Percentiles rank a stretch among this genome's conserved stretches.
phyloP scores from a whole-genome alignment of 2,329 filamentous ascomycete species.

The Hypocrella siamensis region DNA sequence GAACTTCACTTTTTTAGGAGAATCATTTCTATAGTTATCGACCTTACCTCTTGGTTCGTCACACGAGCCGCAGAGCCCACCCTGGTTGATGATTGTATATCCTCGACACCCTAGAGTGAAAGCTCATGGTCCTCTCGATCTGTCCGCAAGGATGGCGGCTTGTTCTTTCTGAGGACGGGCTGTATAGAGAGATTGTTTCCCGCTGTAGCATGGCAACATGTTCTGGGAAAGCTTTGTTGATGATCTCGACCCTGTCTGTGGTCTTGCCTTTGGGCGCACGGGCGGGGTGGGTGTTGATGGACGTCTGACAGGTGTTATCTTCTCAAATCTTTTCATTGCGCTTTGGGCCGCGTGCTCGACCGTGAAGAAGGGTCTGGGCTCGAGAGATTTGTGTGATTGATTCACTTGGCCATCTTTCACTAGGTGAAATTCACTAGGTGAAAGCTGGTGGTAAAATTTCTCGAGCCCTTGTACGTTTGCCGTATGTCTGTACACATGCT shows the following conservation, averaged over 20 bases:
- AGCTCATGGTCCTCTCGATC: constrained; percentile 39
- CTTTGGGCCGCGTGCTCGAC: constrained; percentile 24
- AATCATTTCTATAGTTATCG: constrained; percentile 99
- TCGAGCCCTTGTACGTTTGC: too few species aligned
- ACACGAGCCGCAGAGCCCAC: constrained; percentile 87
- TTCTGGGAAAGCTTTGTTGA: constrained; percentile 34
- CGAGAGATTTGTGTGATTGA: background rate
- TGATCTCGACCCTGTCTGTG: constrained; percentile 72
- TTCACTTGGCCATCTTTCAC: background rate
- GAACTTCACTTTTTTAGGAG: constrained; percentile 35
- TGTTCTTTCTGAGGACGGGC: constrained; percentile 12
- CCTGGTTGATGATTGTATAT: constrained; percentile 86
- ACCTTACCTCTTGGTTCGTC: constrained; percentile 75
- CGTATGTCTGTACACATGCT: too few species aligned
- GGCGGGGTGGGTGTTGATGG: constrained; percentile 69
- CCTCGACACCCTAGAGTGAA: constrained; percentile 86
- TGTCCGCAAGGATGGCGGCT: constrained; percentile 47
- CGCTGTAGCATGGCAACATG: constrained; percentile 4
- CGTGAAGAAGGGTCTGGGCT: constrained; percentile 31
- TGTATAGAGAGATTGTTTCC: constrained; percentile 58
- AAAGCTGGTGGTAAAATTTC: too few species aligned
- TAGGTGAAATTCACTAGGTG: too few species aligned
- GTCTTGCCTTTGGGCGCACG: constrained; percentile 62
- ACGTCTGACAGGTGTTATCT: constrained; percentile 68
- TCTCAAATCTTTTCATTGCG: constrained; percentile 38